Evolutionary conservation across 2,329 filamentous ascomycete species (phyloP).

Genomic region (Balansia obtecta): DNA sequence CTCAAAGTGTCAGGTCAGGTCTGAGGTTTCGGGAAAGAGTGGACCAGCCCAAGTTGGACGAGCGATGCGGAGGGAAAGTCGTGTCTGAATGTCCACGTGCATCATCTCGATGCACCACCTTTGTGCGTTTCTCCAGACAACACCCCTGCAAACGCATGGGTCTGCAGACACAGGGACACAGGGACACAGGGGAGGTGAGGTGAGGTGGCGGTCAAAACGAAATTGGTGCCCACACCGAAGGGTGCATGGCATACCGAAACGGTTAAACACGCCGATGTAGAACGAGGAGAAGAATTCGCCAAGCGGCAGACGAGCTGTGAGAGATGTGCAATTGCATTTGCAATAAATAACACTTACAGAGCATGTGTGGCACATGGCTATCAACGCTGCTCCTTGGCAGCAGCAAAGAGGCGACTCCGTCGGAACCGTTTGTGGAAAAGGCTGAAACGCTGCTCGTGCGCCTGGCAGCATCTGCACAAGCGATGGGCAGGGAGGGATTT

Average conservation of each 20-base stretch:
- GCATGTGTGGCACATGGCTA: conserved; percentile 33
- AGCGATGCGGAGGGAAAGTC: not conserved
- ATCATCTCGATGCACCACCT: not conserved
- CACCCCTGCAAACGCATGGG: not conserved
- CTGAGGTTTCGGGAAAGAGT: not conserved
- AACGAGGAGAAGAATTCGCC: conserved; percentile 1
- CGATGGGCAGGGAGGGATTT: conserved; percentile 8
- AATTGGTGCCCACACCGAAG: not conserved
- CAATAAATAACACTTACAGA: conserved; percentile 33
- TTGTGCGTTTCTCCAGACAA: not conserved
- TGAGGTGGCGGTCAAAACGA: not conserved
- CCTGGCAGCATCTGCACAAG: conserved; percentile 21
- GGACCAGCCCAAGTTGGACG: not conserved
- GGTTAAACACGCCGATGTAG: conserved; percentile 5
- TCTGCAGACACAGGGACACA: not conserved
- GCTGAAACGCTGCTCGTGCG: conserved; percentile 24
- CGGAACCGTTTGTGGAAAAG: conserved; percentile 14
- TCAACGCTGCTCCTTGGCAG: conserved; percentile 16
- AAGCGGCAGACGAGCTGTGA: not conserved
- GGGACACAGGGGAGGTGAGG: too few species aligned
- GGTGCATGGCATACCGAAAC: conserved; percentile 2
- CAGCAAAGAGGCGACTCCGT: not conserved
- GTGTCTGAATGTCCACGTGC: not conserved
- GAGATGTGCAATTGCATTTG: not conserved
- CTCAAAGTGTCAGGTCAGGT: too few species aligned